A percentile compares a stretch with the other conserved stretches of the same genome.
Evolutionary conservation across 2,329 filamentous ascomycete species (phyloP).

Genomic region (Apiospora phragmitis): DNA sequence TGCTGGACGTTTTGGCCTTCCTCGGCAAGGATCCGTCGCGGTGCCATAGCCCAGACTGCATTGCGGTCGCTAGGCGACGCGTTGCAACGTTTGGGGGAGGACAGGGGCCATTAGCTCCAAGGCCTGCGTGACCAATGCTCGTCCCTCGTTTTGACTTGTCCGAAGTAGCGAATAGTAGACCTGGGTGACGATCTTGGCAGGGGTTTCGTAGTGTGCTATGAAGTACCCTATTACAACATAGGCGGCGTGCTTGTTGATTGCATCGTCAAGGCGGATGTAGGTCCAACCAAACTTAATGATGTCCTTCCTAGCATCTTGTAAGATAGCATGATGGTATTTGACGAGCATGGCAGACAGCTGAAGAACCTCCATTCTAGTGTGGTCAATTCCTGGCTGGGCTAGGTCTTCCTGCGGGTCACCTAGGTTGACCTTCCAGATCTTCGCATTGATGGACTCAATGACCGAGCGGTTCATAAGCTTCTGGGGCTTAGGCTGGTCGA

Average conservation of each 20-base stretch:
- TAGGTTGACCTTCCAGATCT: conserved; percentile 89
- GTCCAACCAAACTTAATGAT: conserved; percentile 99
- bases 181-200: conserved; percentile 91
- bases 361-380: conserved; percentile 92
- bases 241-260: conserved; percentile 98
- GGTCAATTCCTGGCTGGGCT: conserved; percentile 83
- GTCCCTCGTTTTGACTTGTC: conserved; percentile 93
- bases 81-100: conserved; percentile 80
- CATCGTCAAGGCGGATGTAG: conserved; percentile 96
- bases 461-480: conserved; percentile 83
- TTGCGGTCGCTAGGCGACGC: conserved; percentile 68
- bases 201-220: conserved; percentile 95
- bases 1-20: conserved; percentile 95
- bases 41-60: conserved; percentile 85
- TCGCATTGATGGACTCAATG: conserved; percentile 86
- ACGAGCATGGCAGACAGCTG: conserved; percentile 93
- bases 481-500: conserved; percentile 55
- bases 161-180: conserved; percentile 90
- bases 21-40: conserved; percentile 86
- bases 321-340: conserved; percentile 86
- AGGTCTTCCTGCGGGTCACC: conserved; percentile 82
- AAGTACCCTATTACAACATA: conserved; percentile 98
- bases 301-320: conserved; percentile 92
- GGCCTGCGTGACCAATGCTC: conserved; percentile 88
- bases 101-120: conserved; percentile 94